Base-by-base conservation (phyloP, 176 grass and related monocot genomes). In the Juncus inflexus region DNA sequence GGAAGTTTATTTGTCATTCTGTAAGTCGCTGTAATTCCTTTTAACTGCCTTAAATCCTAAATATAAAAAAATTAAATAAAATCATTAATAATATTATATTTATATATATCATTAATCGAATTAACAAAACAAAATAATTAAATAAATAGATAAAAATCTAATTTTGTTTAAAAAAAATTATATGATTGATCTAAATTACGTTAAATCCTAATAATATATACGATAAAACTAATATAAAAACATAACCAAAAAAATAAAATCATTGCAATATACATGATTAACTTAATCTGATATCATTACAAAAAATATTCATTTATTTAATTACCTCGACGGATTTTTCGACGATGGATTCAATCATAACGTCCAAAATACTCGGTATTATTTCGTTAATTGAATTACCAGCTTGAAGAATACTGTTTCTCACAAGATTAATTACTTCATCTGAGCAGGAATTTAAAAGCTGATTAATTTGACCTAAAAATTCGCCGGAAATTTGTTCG, bases 1-100 rank as follows among this genome's bases (percentile, higher is more conserved):
- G 94, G 83, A 92, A 99, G 94, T 56, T 99, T 92, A 70, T 80
- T 99, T 7, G 85, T 90, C 94, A 99, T 86, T 72, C 94, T 92
- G 80, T 99, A 99, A 60, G 85, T 92, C 3, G 94, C 88, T 69
- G 85, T 84, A 66, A 99, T 91, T 84, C 88, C 94, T 83, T 84
- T 99, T 54, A 99, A 66, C 68, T 99, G 94, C 62, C 80, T 92
- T 64, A 99, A 73, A 66, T 92, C 94, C 94, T 99, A 71, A 60
- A 77, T 76, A 11, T 7, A 65, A 61, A 62, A 28, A 28, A 28
- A 28, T n/a, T n/a, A n/a, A n/a, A n/a, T n/a, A 28, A 28, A 28
- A 28, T 28, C 19, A 28, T 28, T 28, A 28, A 28, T 28, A 28
- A 28, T 28, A 28, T 28, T 28, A 28, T 28, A 28, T 28, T 1